These are phyloP conservation scores for Thraustochytrium sp. DNA, from an alignment of 352 stramenopile genomes.

Conservation along the genomic window DNA sequence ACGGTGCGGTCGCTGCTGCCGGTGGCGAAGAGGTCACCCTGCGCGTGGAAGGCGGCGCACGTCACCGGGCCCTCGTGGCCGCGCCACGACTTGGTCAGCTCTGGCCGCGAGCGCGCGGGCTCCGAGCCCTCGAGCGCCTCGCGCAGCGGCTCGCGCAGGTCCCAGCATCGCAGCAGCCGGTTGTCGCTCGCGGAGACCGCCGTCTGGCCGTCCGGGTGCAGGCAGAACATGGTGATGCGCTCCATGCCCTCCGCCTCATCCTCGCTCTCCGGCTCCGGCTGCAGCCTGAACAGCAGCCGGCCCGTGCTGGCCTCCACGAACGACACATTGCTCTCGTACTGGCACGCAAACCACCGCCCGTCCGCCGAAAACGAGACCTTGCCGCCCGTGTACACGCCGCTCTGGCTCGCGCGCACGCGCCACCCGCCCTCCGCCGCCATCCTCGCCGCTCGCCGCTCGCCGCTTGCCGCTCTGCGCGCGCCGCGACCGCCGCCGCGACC, in stretches of 20 bases:
- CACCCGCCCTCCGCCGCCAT: neutral
- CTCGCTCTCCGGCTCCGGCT: neutral
- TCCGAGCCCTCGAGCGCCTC: neutral
- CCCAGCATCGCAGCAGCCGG: constrained; percentile 29
- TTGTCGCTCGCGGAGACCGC: constrained; percentile 9
- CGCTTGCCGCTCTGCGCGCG: neutral
- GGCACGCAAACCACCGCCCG: neutral
- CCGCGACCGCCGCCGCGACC: too few species aligned
- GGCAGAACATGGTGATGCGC: neutral
- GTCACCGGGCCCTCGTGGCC: constrained; percentile 66
- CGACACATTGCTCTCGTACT: constrained; percentile 1
- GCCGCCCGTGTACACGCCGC: constrained; percentile 27
- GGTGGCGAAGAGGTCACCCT: constrained; percentile 69
- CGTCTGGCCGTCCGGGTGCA: constrained; percentile 17
- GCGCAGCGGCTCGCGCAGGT: neutral
- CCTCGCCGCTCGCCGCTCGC: neutral
- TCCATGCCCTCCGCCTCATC: neutral
- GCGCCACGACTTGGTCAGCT: constrained; percentile 38
- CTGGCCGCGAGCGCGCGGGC: neutral
- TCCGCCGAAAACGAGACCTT: constrained; percentile 16
- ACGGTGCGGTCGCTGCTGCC: constrained; percentile 79
- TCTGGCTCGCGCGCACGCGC: neutral
- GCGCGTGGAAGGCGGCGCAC: constrained; percentile 71
- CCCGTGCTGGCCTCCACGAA: neutral
- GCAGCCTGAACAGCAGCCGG: constrained; percentile 6